These are phyloP conservation scores for Testicularia cyperi DNA, from an alignment of 1,284 basidiomycete genomes.

Conservation along the genomic window DNA sequence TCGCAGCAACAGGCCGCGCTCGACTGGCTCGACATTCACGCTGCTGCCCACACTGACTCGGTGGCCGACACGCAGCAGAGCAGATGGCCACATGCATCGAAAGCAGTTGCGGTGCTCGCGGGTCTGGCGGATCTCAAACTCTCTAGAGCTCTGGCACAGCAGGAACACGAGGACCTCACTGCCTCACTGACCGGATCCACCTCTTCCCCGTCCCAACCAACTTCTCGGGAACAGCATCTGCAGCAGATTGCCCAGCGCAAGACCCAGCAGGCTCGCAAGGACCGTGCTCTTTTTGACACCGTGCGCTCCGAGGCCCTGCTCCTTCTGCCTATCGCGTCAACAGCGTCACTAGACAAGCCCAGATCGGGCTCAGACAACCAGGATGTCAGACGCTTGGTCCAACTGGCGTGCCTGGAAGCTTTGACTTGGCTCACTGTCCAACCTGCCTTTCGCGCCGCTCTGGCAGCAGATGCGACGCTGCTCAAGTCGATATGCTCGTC, in stretches of 20 bases:
- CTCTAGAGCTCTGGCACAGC: conserved; percentile 7
- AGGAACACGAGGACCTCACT: conserved; percentile 12
- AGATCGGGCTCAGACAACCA: no score
- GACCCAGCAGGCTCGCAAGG: conserved; percentile 18
- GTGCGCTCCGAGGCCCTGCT: conserved; percentile 6
- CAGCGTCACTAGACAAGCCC: no score
- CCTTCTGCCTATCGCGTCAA: no score
- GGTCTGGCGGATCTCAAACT: conserved; percentile 28
- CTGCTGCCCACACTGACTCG: conserved; percentile 1
- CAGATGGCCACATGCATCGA: no score
- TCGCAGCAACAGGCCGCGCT: conserved; percentile 22
- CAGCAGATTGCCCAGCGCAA: conserved; percentile 10
- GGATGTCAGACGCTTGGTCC: conserved; percentile 1
- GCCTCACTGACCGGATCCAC: not conserved
- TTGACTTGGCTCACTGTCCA: conserved; percentile 45
- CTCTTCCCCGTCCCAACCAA: conserved; percentile 6
- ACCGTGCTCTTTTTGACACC: conserved; percentile 7
- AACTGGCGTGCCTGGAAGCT: conserved; percentile 42
- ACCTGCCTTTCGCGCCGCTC: conserved; percentile 18
- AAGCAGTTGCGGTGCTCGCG: conserved; percentile 19
- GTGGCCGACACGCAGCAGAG: no score
- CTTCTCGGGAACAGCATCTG: conserved; percentile 11
- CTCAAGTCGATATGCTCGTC: conserved; percentile 29
- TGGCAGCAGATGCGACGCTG: conserved; percentile 14
- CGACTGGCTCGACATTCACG: conserved; percentile 29